Evolutionary conservation across 768 basidiomycete genomes (phyloP).

Genomic region (Phanerochaete carnosa): DNA sequence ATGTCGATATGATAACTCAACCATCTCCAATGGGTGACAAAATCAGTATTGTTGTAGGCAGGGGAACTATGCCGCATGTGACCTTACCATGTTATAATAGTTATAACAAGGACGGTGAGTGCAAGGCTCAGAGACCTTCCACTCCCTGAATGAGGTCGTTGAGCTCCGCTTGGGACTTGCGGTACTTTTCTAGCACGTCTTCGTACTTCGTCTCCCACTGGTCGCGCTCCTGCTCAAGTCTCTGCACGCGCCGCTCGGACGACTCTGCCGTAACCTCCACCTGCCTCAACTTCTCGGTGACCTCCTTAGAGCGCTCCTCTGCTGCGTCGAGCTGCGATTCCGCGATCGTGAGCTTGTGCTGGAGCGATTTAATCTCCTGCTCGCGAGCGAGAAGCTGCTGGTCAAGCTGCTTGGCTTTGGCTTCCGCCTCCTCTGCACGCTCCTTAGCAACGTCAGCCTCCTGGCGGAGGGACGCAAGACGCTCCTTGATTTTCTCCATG

Average conservation of each 20-base stretch:
- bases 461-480: slow-evolving; percentile 69
- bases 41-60: too few relatives aligned
- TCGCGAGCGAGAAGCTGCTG: slow-evolving; percentile 77
- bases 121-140: slow-evolving; percentile 39
- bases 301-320: slow-evolving; percentile 96
- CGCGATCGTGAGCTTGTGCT: slow-evolving; percentile 59
- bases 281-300: slow-evolving; percentile 95
- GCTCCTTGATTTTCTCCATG: slow-evolving; percentile 59
- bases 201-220: slow-evolving; percentile 93
- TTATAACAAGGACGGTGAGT: slow-evolving; percentile 1
- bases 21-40: too few relatives aligned
- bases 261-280: slow-evolving; percentile 99
- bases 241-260: slow-evolving; percentile 88
- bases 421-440: slow-evolving; percentile 88
- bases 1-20: too few relatives aligned
- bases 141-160: slow-evolving; percentile 78
- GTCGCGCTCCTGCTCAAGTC: slow-evolving; percentile 89
- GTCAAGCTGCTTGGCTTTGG: slow-evolving; percentile 74
- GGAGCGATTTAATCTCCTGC: slow-evolving; percentile 80
- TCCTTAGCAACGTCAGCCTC: slow-evolving; percentile 81
- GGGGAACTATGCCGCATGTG: too few relatives aligned
- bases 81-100: too few relatives aligned
- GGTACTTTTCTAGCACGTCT: slow-evolving; percentile 73
- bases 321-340: slow-evolving; percentile 80
- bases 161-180: slow-evolving; percentile 72